Base-by-base conservation (phyloP, 1,139 yeast genomes). In the Saccharomyces hybrid region DNA sequence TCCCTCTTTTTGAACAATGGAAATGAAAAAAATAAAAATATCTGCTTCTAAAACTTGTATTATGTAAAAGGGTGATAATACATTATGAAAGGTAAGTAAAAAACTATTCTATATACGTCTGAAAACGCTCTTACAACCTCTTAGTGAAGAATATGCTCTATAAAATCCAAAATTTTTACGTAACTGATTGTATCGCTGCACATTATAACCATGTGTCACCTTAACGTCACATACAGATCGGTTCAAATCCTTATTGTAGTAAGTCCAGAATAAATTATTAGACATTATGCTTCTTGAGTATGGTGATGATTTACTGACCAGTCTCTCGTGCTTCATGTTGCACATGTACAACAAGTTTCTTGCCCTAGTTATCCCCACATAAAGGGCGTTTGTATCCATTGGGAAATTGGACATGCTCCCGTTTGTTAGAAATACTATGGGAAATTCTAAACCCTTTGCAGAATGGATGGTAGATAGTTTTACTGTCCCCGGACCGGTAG, bases 381-480 rank as follows among this genome's bases (percentile, higher is more conserved):
- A 85, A 16, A 79, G 69, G 9, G 81, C 65, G 49, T 83, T 71
- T 11, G 52, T 52, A 5, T 62, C 64, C 32, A 62, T 57, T 0
- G 65, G 61, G 48, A 55, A 56, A 20, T 71, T 64, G 60, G 57
- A 54, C 58, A 60, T 27, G 70, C 63, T 11, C 71, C 62, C 50
- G 1, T 79, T 80, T 13, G 78, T 65, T 7, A 85, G 59, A 65
- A 85, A 84, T 0, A 84, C 89, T 13, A 84, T 74, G 0, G 90
- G 89, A 62, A 81, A 84, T 60, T 85, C 90, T 6, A 84, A 66
- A 0, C 93, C 91, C 61, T 85, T 85, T 0, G 90, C 82, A 0
- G 87, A 76, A 65, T 85, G 91, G 0, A 85, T 77, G 0, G 93
- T 85, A 0, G 87, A 81, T 2, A 82, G 62, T 53, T 79, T 81